Conservation (phyloP, 495 filamentous ascomycete genomes). For the Physcia stellaris region DNA sequence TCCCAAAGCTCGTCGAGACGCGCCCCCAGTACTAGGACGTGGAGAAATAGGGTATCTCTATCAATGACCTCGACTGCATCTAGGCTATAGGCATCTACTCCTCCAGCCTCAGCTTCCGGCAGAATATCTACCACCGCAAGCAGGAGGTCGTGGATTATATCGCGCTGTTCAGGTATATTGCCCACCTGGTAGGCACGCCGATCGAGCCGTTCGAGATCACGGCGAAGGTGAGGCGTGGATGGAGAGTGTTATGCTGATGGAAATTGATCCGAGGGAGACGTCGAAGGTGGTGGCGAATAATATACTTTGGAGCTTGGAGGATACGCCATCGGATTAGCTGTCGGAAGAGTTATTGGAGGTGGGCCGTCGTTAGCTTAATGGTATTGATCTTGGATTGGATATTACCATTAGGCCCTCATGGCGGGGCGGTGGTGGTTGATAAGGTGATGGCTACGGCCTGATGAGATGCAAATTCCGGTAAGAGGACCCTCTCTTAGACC, state of each 20-base stretch:
- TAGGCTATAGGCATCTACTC: conserved; percentile 58
- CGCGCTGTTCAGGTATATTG: conserved; percentile 64
- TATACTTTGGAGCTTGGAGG: conserved; percentile 51
- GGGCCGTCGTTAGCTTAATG: conserved; percentile 55
- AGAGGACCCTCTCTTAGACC: conserved; percentile 8
- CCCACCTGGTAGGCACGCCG: conserved; percentile 56
- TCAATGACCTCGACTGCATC: conserved; percentile 64
- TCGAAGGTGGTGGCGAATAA: conserved; percentile 56
- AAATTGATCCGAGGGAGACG: conserved; percentile 48
- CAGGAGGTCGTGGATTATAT: conserved; percentile 56
- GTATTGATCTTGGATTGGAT: conserved; percentile 40
- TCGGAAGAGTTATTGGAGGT: conserved; percentile 51
- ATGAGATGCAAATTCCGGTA: conserved; percentile 38
- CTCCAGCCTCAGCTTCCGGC: conserved; percentile 52
- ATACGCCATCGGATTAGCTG: conserved; percentile 48
- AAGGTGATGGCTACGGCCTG: conserved; percentile 39
- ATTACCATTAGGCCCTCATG: conserved; percentile 47
- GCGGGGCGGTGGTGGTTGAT: conserved; percentile 58
- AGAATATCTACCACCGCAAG: conserved; percentile 51
- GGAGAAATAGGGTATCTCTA: conserved; percentile 45
- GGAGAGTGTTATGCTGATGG: conserved; percentile 48
- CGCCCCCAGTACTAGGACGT: conserved; percentile 51
- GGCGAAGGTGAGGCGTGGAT: conserved; percentile 42
- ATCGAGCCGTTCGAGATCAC: conserved; percentile 41
- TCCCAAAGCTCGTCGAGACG: conserved; percentile 40